Percentiles rank a stretch among this genome's conserved stretches.
These are phyloP conservation scores for Hymenoscyphus infarciens DNA, from an alignment of 2,329 filamentous ascomycete species.

Conservation along the genomic window DNA sequence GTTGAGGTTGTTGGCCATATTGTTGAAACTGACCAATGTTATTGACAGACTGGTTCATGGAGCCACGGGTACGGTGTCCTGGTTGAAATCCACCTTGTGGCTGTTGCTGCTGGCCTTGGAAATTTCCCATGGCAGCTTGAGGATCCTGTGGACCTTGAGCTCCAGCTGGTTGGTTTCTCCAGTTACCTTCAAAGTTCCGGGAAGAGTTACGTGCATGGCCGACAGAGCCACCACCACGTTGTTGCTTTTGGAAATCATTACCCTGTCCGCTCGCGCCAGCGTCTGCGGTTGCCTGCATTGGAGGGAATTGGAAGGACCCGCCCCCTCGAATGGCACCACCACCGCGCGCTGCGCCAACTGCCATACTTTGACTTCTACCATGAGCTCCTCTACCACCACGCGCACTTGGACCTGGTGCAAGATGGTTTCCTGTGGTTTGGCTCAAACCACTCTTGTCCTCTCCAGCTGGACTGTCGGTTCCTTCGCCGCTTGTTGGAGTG, in stretches of 20 bases:
- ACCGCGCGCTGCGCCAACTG: conserved; percentile 68
- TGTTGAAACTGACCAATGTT: conserved; percentile 85
- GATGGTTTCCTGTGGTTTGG: conserved; percentile 25
- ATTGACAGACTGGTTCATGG: conserved; percentile 81
- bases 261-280: conserved; percentile 42
- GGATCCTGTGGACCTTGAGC: conserved; percentile 47
- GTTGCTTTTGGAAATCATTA: conserved; percentile 59
- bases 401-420: conserved; percentile 20
- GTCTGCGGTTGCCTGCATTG: conserved; percentile 49
- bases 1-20: conserved; percentile 80
- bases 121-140: conserved; percentile 57
- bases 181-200: conserved; percentile 96
- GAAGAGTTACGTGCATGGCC: conserved; percentile 81
- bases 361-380: conserved; percentile 88
- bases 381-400: conserved; percentile 58
- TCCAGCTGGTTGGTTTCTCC: conserved; percentile 72
- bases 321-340: conserved; percentile 57
- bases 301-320: conserved; percentile 68
- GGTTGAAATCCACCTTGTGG: conserved; percentile 79
- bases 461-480: conserved; percentile 22
- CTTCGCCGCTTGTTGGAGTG: conserved; percentile 44
- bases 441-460: conserved; percentile 31
- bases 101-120: conserved; percentile 72
- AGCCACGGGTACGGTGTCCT: conserved; percentile 81
- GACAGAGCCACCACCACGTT: conserved; percentile 63